Base-by-base conservation (phyloP, 495 filamentous ascomycete species). In the Podospora pseudoanserina region DNA sequence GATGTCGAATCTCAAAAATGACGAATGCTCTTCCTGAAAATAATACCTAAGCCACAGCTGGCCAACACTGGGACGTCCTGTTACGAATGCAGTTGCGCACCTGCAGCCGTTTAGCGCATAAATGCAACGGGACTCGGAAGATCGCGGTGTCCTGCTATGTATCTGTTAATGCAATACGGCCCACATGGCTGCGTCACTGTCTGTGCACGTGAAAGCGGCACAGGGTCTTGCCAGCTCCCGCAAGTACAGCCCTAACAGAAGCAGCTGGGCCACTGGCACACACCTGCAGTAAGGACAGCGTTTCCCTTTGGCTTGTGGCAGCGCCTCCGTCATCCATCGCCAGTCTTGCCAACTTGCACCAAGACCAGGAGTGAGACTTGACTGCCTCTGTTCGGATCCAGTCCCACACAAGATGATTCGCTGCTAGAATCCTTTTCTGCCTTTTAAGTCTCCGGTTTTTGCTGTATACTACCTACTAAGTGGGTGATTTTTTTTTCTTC, bases 301-400 rank as follows among this genome's bases (percentile, higher is more conserved):
- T 68, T 71, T 55, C 69, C 65, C 63, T 68, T 71, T 68, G 30
- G 62, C 61, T 26, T 61, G 39, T 63, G 65, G 69, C 19, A 65
- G 66, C 63, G 49, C 63, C 65, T 49, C 60, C 65, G 60, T 70
- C 65, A 67, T 61, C 39, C 64, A 53, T 26, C 18, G 34, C 5
- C 65, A 27, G 63, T 74, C 66, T 71, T 70, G 74, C 68, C 72
- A 74, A 72, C 72, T 71, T 76, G 28, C 74, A 66, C 53, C 65
- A 49, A 49, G 39, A 66, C 53, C 65, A 49, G 13, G 39, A 49
- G 39, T 32, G 30, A 32, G 23, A 23, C 23, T 13, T 49, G 39
- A 16, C 7, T 49, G 39, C 39, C 15, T 16, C 39, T 16, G 15
- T 49, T 49, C 39, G 39, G 39, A 49, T 74, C 32, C 66, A 61